Percentiles rank a stretch among this genome's conserved stretches.
Conservation (phyloP, 2,329 filamentous ascomycete species). For the Didymella glomerata region DNA sequence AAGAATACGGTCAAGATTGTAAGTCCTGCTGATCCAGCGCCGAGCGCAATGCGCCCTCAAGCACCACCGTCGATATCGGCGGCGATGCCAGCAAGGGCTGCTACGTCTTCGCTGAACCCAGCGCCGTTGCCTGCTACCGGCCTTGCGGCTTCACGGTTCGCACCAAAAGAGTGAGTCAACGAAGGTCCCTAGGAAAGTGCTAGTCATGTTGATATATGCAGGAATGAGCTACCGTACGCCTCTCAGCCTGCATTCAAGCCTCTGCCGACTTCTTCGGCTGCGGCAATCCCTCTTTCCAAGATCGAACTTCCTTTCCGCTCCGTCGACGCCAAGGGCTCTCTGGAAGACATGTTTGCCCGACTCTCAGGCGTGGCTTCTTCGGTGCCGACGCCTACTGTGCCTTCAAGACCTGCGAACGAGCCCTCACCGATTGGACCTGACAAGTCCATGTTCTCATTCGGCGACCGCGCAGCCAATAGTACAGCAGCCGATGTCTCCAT, state of each 20-base stretch:
- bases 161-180: conserved; percentile 25
- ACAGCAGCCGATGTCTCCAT: not conserved
- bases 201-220: conserved; percentile 16
- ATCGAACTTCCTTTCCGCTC: conserved; percentile 3
- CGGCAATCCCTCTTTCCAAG: conserved; percentile 2
- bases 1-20: conserved; percentile 42
- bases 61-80: not conserved
- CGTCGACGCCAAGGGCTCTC: conserved; percentile 8
- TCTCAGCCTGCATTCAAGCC: not conserved
- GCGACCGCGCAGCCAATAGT: not conserved
- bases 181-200: not conserved
- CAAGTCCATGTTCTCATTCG: conserved; percentile 18
- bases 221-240: not conserved
- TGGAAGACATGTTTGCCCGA: conserved; percentile 35
- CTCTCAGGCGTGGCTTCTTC: conserved; percentile 24
- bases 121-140: conserved; percentile 3
- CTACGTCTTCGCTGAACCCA: not conserved
- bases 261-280: not conserved
- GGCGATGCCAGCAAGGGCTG: not conserved
- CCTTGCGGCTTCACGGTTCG: conserved; percentile 19
- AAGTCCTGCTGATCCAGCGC: conserved; percentile 23
- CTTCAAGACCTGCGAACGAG: not conserved
- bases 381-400: not conserved
- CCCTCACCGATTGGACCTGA: conserved; percentile 4
- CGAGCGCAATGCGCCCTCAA: not conserved